Base-by-base conservation (phyloP, 108 stramenopile species). In the Cyclotella atomus region DNA sequence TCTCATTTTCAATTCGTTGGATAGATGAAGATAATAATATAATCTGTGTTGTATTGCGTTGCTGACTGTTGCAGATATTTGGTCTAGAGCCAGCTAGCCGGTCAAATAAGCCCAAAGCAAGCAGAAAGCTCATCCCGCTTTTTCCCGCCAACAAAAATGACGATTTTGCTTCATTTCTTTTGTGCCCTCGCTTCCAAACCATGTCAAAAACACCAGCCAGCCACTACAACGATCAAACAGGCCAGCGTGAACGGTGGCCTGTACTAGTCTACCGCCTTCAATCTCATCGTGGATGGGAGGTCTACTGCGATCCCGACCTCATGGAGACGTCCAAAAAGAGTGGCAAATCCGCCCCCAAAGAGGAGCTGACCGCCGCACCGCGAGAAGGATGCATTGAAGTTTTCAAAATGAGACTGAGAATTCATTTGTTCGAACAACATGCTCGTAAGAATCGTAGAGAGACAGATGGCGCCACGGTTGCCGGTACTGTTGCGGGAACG, bases 351-450 rank as follows among this genome's bases (percentile, higher is more conserved):
- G 24, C 2, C 57, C 30, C 9, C 52, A 38, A 20, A 19, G 75
- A 81, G 47, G 75, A 76, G 49, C 53, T 81, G 32, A 71, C 75
- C n/a, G 70, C 64, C 1, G 75, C 64, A 16, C 80, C 80, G 1
- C 69, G 80, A 16, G 32, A 30, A 21, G 80, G 80, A 21, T 76
- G 80, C 43, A 76, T 81, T 50, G 80, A 76, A 50, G 75, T 81
- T 41, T 61, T 70, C 15, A 76, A 76, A 46, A 76, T 81, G 75
- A 30, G 80, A 4, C 33, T 81, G 9, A 49, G 80, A 6, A 70
- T 81, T 38, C 61, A 54, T 1, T 32, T 81, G 21, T 81, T 81
- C 52, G 75, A 62, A 38, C 75, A 81, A 34, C 52, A 77, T 57
- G 25, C 32, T 1, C 70, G 63, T 2, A 68, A 66, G 75, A 56